phyloP scores from a whole-genome alignment of 2,329 filamentous ascomycete species.

The Fusarium sororula region DNA sequence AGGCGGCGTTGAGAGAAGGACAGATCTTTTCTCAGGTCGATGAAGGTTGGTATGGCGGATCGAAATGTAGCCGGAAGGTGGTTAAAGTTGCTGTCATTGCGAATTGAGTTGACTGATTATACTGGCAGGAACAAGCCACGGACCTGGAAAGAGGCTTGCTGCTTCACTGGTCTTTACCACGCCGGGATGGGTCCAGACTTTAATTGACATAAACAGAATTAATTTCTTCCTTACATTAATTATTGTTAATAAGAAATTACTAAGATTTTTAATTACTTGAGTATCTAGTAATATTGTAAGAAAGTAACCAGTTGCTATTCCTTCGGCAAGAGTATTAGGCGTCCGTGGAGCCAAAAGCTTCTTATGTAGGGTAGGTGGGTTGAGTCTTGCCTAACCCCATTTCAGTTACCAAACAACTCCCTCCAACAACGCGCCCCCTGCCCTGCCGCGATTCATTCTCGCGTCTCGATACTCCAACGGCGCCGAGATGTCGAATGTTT shows the following conservation, averaged over 20 bases:
- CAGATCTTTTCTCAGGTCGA: background rate
- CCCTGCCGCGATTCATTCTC: background rate
- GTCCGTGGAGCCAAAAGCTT: background rate
- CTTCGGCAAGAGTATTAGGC: background rate
- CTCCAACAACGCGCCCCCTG: background rate
- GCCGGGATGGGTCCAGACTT: background rate
- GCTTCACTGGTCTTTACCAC: no score
- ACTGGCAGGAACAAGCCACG: no score
- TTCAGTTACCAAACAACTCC: background rate
- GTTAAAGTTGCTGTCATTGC: no score
- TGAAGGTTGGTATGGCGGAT: background rate
- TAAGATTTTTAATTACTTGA: background rate
- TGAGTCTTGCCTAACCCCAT: background rate
- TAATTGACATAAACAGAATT: background rate
- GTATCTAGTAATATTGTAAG: background rate
- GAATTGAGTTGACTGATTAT: no score
- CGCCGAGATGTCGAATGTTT: background rate
- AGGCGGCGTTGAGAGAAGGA: background rate
- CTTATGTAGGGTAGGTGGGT: background rate
- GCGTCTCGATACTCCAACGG: background rate
- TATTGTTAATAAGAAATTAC: accelerated
- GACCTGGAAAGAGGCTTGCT: no score
- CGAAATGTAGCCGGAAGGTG: no score
- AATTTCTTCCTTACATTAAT: background rate
- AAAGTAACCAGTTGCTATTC: background rate